Base-by-base conservation (phyloP, 1,284 basidiomycete species). In the Agaricales sp. region DNA sequence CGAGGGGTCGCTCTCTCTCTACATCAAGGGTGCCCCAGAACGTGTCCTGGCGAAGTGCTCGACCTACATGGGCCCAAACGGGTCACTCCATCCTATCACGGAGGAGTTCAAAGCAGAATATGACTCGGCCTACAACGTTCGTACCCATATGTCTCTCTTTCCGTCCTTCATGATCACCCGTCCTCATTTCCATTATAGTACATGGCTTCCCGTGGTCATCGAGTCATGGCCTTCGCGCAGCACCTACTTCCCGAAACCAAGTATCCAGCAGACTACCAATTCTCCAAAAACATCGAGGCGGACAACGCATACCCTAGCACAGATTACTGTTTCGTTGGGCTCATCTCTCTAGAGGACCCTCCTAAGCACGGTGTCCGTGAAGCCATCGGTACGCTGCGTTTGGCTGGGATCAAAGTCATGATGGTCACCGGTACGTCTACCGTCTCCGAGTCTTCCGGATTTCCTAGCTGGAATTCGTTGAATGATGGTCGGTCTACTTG, bases 351-450 rank as follows among this genome's bases (percentile, higher is more conserved):
- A 22, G 79, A 82, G 58, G 81, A 84, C 59, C 80, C 81, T 14
- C 80, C 80, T 2, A 82, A 82, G 57, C 80, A 82, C 53, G 80
- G 80, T 43, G 80, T 83, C 4, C 74, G 80, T 16, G 80, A 83
- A 57, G 80, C 81, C 8, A 80, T 84, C 53, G 80, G 81, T 3
- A 80, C 77, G 22, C 70, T 83, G 35, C 73, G 80, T 51, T 67
- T 80, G 6, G 80, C 80, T 11, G 81, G 81, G 4, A 82, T 83
- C 58, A 82, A 81, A 61, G 80, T 83, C 43, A 81, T 82, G 73
- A 82, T 82, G 80, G 77, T 82, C 4, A 82, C 80, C 21, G 78
- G 78, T 77, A 44, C 44, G 64, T 55, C 23, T 26, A 25, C 8
- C 18, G 23, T n/a, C 12, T 14, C 43, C 23, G 43, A 26, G 18